These are phyloP conservation scores for Sugiyamaella floridensis DNA, from an alignment of 805 yeast species.

Conservation along the genomic window DNA sequence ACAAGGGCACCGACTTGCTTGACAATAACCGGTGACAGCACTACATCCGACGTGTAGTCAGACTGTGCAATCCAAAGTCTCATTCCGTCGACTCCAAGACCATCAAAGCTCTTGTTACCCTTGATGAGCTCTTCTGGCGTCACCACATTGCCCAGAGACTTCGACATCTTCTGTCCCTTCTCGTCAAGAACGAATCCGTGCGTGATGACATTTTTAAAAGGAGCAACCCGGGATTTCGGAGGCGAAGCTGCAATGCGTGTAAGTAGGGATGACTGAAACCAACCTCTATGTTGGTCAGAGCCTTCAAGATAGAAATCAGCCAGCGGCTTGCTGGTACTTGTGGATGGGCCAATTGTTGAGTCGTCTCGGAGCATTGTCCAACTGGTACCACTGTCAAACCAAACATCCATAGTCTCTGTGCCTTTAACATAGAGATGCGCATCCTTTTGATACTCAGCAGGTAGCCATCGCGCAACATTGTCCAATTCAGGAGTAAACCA, in stretches of 20 bases:
- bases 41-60: conserved; percentile 76
- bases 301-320: conserved; percentile 93
- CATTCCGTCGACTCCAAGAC: conserved; percentile 84
- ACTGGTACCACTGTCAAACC: conserved; percentile 97
- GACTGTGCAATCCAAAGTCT: conserved; percentile 87
- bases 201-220: conserved; percentile 71
- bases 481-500: conserved; percentile 65
- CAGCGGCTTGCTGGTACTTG: conserved; percentile 31
- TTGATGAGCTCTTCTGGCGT: conserved; percentile 57
- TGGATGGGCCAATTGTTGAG: conserved; percentile 20
- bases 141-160: conserved; percentile 79
- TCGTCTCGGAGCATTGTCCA: conserved; percentile 57
- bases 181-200: conserved; percentile 92
- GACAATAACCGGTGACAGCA: conserved; percentile 63
- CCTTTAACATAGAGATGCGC: conserved; percentile 54
- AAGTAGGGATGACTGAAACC: conserved; percentile 93
- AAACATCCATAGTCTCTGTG: conserved; percentile 92
- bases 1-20: conserved; percentile 71
- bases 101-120: conserved; percentile 49
- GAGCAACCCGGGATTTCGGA: conserved; percentile 40
- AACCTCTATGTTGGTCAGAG: conserved; percentile 97
- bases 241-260: conserved; percentile 55
- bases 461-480: conserved; percentile 66
- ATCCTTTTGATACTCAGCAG: conserved; percentile 37
- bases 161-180: conserved; percentile 86